Evolutionary conservation across 2,329 filamentous ascomycete species (phyloP).

Genomic region (Alternaria sp.): DNA sequence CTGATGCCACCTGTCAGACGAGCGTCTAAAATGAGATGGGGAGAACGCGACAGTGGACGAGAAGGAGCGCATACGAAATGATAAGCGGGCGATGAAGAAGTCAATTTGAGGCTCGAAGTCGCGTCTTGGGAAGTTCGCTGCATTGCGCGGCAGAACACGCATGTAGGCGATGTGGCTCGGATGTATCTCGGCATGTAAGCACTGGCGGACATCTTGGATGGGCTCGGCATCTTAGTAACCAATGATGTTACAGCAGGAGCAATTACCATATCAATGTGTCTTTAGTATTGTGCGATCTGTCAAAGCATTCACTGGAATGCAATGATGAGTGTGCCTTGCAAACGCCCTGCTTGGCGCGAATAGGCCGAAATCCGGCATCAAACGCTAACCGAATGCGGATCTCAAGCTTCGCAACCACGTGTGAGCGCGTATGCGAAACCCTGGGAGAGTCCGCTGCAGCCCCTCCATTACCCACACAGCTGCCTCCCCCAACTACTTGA

Average conservation of each 20-base stretch:
- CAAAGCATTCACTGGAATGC: neutral
- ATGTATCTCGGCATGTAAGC: neutral
- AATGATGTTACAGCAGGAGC: neutral
- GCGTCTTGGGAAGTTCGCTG: neutral
- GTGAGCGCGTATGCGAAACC: neutral
- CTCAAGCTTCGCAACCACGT: slow-evolving; percentile 3
- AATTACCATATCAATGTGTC: neutral
- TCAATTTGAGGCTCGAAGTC: neutral
- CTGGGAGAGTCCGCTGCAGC: neutral
- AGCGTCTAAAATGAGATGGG: neutral
- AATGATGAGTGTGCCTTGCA: neutral
- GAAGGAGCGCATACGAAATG: neutral
- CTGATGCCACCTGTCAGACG: neutral
- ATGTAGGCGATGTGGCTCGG: neutral
- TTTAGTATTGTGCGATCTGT: neutral
- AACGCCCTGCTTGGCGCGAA: neutral
- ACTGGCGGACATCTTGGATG: neutral
- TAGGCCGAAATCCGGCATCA: neutral
- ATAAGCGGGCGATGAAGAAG: neutral
- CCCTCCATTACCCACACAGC: slow-evolving; percentile 2
- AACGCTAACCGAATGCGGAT: slow-evolving; percentile 6
- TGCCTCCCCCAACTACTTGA: neutral
- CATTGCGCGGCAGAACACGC: neutral
- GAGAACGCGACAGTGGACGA: neutral
- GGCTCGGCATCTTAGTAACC: neutral